These are phyloP conservation scores for Trebouxia gelatinosa DNA, from an alignment of 163 green algal genomes.

Conservation along the genomic window DNA sequence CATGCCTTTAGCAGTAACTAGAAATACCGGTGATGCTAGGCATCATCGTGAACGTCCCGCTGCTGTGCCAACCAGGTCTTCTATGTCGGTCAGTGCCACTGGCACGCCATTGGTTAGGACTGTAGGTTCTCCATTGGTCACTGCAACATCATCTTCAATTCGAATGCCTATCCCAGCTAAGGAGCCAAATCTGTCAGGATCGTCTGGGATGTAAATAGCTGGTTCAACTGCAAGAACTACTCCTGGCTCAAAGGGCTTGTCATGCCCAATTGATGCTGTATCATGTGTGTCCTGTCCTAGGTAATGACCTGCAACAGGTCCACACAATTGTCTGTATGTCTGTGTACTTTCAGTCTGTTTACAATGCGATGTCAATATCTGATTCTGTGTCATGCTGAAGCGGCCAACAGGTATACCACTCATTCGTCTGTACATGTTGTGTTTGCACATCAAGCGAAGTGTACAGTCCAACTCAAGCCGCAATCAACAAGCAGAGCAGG, in stretches of 20 bases:
- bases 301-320: conserved; percentile 80
- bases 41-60: neutral
- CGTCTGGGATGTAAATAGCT: conserved; percentile 83
- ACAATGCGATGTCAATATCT: neutral
- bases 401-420: no score
- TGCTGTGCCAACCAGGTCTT: conserved; percentile 14
- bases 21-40: no score
- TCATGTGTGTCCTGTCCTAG: conserved; percentile 88
- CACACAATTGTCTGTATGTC: neutral
- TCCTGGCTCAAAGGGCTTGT: conserved; percentile 63
- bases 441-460: no score
- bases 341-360: neutral
- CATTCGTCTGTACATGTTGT: no score
- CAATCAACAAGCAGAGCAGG: no score
- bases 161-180: conserved; percentile 68
- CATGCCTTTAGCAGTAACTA: no score
- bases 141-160: conserved; percentile 88
- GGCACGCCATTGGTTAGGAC: conserved; percentile 61
- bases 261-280: conserved; percentile 56
- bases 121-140: conserved; percentile 51
- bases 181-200: conserved; percentile 32
- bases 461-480: no score
- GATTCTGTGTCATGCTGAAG: no score
- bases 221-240: conserved; percentile 84
- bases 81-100: conserved; percentile 26